Base-by-base conservation (phyloP, 2,329 filamentous ascomycete species). In the Cladosporium halotolerans region DNA sequence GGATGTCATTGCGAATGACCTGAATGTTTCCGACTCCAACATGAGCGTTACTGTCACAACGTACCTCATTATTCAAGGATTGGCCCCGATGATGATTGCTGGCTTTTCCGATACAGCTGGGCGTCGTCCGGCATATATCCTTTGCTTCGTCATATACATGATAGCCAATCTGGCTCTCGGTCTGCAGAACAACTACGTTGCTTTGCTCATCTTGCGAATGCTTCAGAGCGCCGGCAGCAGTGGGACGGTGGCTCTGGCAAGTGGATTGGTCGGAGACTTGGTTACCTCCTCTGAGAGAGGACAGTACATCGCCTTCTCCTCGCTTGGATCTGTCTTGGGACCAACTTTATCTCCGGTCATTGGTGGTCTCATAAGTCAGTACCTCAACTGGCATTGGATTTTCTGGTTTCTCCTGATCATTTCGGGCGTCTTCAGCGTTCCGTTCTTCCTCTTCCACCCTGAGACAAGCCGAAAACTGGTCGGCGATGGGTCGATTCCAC, bases 181-280 rank as follows among this genome's bases (percentile, higher is more conserved):
- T 3, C 44, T 68, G n/a, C 65, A 68, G 56, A 61, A 65, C 45
- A 63, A 61, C 49, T 70, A 67, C 44, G 59, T 62, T 7, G 67
- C 82, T 0, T 68, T 87, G 16, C 63, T 86, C 32, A 72, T 85
- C 2, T 68, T 87, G 8, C 76, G 84, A 0, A 81, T 80, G 69
- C 54, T 85, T 3, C 84, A 87, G 62, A 82, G 80, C 32, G 74
- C 75, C 0, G 84, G 85, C 0, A 85, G 80, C 64, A 84, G 81
- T 60, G 83, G 83, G 0, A 86, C 85, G 0, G 74, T 89, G n/a
- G 84, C 87, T 0, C 73, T 93, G 1, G 82, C 81, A 0, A 85
- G 79, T 56, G 88, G 83, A 2, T 81, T 89, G 1, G 79, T 91
- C 11, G 83, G 85, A 0, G 88, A 93, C 61, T 77, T 90, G 4